Evolutionary conservation across 2,329 filamentous ascomycete genomes (phyloP).

Genomic region (Cladosporium sp.): DNA sequence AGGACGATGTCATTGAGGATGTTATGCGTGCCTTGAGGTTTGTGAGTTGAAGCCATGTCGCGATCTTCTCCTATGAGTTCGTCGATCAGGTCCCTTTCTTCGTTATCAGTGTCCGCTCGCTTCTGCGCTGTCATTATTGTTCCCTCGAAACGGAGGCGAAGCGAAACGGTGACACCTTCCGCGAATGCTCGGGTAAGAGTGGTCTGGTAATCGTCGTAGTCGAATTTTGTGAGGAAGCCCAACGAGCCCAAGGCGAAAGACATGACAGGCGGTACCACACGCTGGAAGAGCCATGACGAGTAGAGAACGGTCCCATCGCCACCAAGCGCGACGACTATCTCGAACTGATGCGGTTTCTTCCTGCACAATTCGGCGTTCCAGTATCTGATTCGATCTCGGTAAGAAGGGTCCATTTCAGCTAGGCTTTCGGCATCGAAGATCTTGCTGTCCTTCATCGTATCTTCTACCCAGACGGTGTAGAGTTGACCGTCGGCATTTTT

Average conservation of each 20-base stretch:
- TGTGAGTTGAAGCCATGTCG: conserved; percentile 79
- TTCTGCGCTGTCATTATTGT: conserved; percentile 79
- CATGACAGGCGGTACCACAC: conserved; percentile 86
- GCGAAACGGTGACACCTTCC: conserved; percentile 81
- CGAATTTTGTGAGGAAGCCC: conserved; percentile 94
- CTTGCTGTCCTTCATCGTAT: conserved; percentile 64
- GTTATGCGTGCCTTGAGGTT: conserved; percentile 76
- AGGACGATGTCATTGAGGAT: conserved; percentile 97
- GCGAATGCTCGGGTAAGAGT: conserved; percentile 68
- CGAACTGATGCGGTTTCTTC: conserved; percentile 76
- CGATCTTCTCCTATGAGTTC: conserved; percentile 83
- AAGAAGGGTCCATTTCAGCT: conserved; percentile 55
- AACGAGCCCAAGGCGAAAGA: conserved; percentile 88
- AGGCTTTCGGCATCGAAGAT: conserved; percentile 70
- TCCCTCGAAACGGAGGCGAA: conserved; percentile 85
- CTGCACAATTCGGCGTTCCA: conserved; percentile 80
- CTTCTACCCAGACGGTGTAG: conserved; percentile 77
- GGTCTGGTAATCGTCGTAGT: conserved; percentile 68
- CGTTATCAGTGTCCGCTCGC: conserved; percentile 32
- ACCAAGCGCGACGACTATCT: conserved; percentile 76
- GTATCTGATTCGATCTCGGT: conserved; percentile 61
- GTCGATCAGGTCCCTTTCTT: conserved; percentile 69
- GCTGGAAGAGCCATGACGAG: conserved; percentile 93
- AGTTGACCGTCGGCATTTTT: conserved; percentile 55
- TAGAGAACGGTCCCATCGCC: conserved; percentile 97